Conservation (phyloP, 148 eudicot genomes). For the Rhododendron kiyosumense region DNA sequence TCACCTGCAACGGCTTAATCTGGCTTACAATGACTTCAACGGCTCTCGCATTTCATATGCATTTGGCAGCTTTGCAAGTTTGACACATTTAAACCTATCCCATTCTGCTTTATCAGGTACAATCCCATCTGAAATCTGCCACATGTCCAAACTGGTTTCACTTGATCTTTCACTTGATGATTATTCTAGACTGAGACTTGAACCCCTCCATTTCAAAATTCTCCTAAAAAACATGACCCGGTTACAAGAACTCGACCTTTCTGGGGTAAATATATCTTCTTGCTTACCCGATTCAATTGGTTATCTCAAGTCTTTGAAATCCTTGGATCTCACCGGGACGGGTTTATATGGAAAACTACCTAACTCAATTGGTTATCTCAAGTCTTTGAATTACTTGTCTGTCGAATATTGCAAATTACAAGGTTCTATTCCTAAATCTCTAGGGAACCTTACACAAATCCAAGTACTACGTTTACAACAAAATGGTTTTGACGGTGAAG, state of each 20-base stretch:
- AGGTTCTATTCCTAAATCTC: too few relatives aligned
- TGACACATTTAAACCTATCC: too few relatives aligned
- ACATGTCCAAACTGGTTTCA: neutral
- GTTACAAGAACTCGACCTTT: neutral
- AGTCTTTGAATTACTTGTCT: neutral
- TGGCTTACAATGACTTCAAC: too few relatives aligned
- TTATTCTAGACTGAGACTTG: too few relatives aligned
- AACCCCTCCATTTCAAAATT: neutral
- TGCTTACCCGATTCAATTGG: neutral
- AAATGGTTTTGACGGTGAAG: too few relatives aligned
- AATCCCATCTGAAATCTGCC: neutral
- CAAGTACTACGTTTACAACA: too few relatives aligned
- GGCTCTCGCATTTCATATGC: too few relatives aligned
- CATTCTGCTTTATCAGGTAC: neutral
- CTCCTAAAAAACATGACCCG: conserved; percentile 4
- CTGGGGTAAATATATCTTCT: too few relatives aligned
- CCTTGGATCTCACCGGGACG: neutral
- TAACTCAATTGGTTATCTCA: neutral
- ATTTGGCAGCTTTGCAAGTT: too few relatives aligned
- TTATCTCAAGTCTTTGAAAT: neutral
- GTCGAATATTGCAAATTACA: too few relatives aligned
- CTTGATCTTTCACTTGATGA: neutral
- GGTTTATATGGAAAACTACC: neutral
- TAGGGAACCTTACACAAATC: too few relatives aligned
- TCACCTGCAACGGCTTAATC: too few relatives aligned